These are phyloP conservation scores for Venturia aucupariae DNA, from an alignment of 2,329 filamentous ascomycete species.

Conservation along the genomic window DNA sequence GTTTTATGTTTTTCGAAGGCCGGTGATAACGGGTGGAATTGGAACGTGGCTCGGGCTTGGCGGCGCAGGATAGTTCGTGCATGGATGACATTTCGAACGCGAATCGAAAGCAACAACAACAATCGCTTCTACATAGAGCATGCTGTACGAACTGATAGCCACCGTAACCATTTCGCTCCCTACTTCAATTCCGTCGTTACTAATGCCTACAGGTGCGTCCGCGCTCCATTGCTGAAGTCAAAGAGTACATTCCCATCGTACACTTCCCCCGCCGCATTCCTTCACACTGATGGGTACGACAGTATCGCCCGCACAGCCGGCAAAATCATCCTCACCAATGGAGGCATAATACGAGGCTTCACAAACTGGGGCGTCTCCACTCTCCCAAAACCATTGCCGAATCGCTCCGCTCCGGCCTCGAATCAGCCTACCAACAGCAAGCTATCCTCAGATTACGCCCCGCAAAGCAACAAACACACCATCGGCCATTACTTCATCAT, in stretches of 20 bases:
- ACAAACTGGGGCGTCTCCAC: constrained; percentile 93
- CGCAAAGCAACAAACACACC: constrained; percentile 53
- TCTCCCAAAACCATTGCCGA: constrained; percentile 62
- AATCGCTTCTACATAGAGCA: constrained; percentile 30
- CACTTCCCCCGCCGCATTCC: neutral
- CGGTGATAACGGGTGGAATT: neutral
- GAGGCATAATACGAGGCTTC: constrained; percentile 84
- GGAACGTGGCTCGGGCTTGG: neutral
- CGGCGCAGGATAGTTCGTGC: neutral
- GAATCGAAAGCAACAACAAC: neutral
- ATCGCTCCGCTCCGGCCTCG: constrained; percentile 65
- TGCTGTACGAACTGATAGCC: constrained; percentile 97
- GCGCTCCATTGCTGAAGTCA: constrained; percentile 81
- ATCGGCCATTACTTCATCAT: constrained; percentile 95
- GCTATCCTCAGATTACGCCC: neutral
- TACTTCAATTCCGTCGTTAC: neutral
- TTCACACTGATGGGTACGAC: constrained; percentile 16
- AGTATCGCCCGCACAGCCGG: constrained; percentile 86
- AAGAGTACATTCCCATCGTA: constrained; percentile 57
- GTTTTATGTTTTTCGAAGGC: neutral
- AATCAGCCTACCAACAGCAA: constrained; percentile 43
- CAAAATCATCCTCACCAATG: constrained; percentile 68
- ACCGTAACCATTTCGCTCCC: constrained; percentile 51
- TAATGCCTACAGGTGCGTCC: constrained; percentile 64
- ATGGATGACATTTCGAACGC: neutral